phyloP scores from a whole-genome alignment of 2,329 filamentous ascomycete genomes.

The Hysterium pulicare region DNA sequence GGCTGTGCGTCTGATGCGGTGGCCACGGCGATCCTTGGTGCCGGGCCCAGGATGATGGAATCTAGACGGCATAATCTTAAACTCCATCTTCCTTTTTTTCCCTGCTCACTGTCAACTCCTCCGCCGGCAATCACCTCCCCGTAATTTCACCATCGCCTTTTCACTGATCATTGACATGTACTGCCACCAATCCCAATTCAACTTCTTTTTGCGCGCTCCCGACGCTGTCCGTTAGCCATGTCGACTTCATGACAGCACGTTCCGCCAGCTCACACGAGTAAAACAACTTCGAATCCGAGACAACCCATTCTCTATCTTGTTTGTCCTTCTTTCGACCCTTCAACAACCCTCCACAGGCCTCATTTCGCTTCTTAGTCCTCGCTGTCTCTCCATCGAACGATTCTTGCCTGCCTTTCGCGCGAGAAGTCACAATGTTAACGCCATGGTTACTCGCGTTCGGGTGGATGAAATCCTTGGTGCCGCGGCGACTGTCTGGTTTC shows the following conservation, averaged over 20 bases:
- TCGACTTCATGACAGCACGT: background rate
- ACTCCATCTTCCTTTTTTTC: no score
- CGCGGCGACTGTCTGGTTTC: conserved; percentile 16
- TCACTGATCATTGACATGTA: no score
- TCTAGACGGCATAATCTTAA: no score
- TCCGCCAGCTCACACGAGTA: background rate
- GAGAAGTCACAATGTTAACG: conserved; percentile 24
- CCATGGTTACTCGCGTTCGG: conserved; percentile 26
- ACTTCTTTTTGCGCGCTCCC: background rate
- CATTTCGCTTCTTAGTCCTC: background rate
- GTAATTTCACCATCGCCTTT: no score
- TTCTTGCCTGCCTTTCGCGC: background rate
- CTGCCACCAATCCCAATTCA: no score
- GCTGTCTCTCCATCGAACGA: no score
- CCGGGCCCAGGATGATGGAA: no score
- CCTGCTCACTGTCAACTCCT: no score
- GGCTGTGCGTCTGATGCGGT: no score
- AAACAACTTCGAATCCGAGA: no score
- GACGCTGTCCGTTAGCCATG: conserved; percentile 3
- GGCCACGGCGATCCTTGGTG: no score
- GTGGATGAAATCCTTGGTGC: conserved; percentile 27
- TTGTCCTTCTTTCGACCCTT: background rate
- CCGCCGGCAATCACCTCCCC: background rate
- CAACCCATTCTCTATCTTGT: background rate
- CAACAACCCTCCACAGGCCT: background rate